Evolutionary conservation across 1,284 basidiomycete species (phyloP), one percentile per base, ranked within the genome.

Genomic region (Inonotus hispidus): DNA sequence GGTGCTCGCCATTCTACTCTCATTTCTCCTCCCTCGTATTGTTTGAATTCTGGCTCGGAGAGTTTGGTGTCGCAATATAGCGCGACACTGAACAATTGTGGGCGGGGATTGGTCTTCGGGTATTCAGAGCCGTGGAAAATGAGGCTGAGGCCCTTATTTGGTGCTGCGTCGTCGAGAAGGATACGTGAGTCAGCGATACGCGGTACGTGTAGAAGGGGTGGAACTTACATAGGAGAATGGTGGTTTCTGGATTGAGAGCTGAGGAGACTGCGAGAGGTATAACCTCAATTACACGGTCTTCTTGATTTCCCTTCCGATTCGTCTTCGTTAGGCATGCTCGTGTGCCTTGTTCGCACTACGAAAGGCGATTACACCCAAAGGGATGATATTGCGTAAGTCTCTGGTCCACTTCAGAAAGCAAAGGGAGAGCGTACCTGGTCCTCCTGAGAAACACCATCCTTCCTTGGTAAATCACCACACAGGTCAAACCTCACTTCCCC

Each of bases 251-350:
- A 14, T 77, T 66, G 23, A 81, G 71, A 27, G 70, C 71, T 8
- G 76, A 70, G 0, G 79, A 75, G 63, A 81, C 76, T 19, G 83
- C 87, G 32, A 92, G 68, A 21, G 87, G 83, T 62, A 92, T 81
- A 19, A 90, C 87, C 46, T 82, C 75, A 39, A 84, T 75, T 67
- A 92, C 73, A 55, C 87, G 80, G 64, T 88, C 83, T 7, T 71
- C 57, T 54, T 76, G 69, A 38, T 74, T 77, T 5, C 68, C 66
- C 72, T 88, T 91, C 68, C 75, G 68, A 69, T 90, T 91, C 41
- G 78, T 79, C 67, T 79, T 82, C 2, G 82, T 87, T 38, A 91
- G 74, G 71, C 90, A 93, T 57, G 83, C 89, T 67, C 84, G 77
- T 47, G 87, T 88, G 37, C 82, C 87, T 39, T 68, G 61, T 38